Evolutionary conservation across 164 flowering plant genomes (phyloP).

Genomic region (Vitis rupestris): DNA sequence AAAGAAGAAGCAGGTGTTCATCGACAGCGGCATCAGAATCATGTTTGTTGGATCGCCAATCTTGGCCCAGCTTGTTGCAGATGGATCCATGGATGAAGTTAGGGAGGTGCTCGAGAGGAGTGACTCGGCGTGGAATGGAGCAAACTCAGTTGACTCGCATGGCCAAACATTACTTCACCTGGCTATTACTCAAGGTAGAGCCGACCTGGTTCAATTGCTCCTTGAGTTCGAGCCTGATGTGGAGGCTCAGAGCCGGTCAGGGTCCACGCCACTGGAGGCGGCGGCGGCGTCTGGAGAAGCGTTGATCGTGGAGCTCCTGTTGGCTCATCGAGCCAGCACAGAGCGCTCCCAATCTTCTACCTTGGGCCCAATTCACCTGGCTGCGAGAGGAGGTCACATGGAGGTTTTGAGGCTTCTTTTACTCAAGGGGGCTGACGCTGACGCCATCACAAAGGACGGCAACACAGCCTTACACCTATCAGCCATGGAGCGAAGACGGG

Average conservation of each 20-base stretch:
- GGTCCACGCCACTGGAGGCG: constrained; percentile 57
- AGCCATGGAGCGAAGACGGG: constrained; percentile 50
- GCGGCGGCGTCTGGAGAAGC: constrained; percentile 60
- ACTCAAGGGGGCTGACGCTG: constrained; percentile 50
- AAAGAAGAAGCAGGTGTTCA: constrained; percentile 68
- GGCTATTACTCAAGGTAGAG: constrained; percentile 51
- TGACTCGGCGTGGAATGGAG: constrained; percentile 48
- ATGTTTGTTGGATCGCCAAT: constrained; percentile 65
- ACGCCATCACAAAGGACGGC: constrained; percentile 51
- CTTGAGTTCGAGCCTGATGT: constrained; percentile 62
- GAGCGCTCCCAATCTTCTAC: constrained; percentile 39
- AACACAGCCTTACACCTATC: constrained; percentile 64
- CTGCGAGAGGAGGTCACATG: constrained; percentile 54
- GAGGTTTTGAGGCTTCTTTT: constrained; percentile 61
- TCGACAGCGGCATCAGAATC: constrained; percentile 61
- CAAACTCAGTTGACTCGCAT: constrained; percentile 45
- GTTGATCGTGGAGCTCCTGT: constrained; percentile 65
- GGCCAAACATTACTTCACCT: constrained; percentile 67
- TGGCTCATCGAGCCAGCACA: constrained; percentile 48
- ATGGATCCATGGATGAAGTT: constrained; percentile 61
- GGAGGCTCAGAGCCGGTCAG: constrained; percentile 44
- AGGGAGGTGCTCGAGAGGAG: constrained; percentile 65
- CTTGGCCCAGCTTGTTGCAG: constrained; percentile 41
- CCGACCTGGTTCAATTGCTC: constrained; percentile 67
- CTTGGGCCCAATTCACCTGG: constrained; percentile 59